These are phyloP conservation scores for Anisogramma anomala DNA, from an alignment of 2,329 filamentous ascomycete species.

Conservation along the genomic window DNA sequence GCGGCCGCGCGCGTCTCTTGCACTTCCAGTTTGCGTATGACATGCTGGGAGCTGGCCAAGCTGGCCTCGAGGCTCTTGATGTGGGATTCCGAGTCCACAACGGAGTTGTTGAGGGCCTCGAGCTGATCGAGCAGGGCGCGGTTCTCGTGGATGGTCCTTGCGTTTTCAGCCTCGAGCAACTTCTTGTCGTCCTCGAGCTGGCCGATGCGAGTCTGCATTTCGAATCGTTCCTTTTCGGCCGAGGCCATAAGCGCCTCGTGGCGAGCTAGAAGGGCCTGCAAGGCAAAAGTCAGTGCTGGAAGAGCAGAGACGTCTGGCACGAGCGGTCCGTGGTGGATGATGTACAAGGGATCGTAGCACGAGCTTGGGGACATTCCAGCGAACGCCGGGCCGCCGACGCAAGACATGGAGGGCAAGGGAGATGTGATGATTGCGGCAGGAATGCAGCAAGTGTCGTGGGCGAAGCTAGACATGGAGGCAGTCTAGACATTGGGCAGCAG, in stretches of 20 bases:
- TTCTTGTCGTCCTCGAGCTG: constrained; percentile 64
- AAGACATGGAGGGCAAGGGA: constrained; percentile 4
- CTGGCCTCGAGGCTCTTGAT: constrained; percentile 67
- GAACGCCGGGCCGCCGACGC: not conserved
- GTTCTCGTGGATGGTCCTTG: constrained; percentile 71
- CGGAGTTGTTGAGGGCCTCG: constrained; percentile 68
- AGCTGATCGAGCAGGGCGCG: constrained; percentile 69
- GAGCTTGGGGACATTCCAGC: constrained; percentile 1
- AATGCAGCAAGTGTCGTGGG: constrained; percentile 16
- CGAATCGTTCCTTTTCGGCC: constrained; percentile 70
- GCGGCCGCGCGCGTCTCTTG: constrained; percentile 64
- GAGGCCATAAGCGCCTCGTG: constrained; percentile 94
- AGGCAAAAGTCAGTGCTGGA: constrained; percentile 57
- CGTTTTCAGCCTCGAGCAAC: constrained; percentile 65
- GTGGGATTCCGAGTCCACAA: constrained; percentile 67
- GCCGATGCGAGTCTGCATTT: constrained; percentile 62
- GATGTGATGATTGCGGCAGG: constrained; percentile 11
- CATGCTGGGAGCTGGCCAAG: constrained; percentile 64
- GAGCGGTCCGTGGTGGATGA: constrained; percentile 10
- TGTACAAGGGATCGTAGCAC: not conserved
- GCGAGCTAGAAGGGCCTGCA: constrained; percentile 79
- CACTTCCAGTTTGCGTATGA: constrained; percentile 61
- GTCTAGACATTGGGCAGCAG: not conserved
- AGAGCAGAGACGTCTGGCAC: constrained; percentile 6
- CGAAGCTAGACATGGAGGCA: not conserved